These are phyloP conservation scores for Pleurostoma richardsiae DNA, from an alignment of 2,329 filamentous ascomycete species.

Conservation along the genomic window DNA sequence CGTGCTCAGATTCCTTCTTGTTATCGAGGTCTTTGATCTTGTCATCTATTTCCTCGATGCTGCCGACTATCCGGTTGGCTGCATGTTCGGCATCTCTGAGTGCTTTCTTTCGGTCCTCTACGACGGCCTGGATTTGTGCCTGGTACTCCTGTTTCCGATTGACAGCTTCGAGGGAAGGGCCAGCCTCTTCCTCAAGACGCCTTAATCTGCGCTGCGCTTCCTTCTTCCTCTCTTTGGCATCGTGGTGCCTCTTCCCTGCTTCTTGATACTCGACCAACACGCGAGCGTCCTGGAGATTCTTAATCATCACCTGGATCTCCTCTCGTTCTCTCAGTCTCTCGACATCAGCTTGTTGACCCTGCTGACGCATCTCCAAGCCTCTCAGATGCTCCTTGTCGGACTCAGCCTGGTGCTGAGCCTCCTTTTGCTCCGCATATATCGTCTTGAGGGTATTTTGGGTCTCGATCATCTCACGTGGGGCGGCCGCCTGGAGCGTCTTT, in stretches of 20 bases:
- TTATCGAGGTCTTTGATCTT: constrained; percentile 41
- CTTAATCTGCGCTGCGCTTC: constrained; percentile 51
- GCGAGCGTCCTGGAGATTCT: constrained; percentile 59
- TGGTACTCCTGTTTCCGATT: constrained; percentile 66
- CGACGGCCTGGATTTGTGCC: constrained; percentile 47
- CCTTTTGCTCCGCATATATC: constrained; percentile 65
- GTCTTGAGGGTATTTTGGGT: constrained; percentile 73
- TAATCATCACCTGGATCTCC: constrained; percentile 58
- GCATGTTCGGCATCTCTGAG: constrained; percentile 49
- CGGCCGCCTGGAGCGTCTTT: constrained; percentile 85
- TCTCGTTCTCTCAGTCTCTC: constrained; percentile 75
- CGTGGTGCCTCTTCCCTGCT: constrained; percentile 38
- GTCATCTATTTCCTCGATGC: constrained; percentile 30
- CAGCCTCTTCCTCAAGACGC: constrained; percentile 51
- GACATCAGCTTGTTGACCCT: constrained; percentile 73
- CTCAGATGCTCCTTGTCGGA: constrained; percentile 58
- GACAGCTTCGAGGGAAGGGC: constrained; percentile 65
- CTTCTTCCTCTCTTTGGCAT: constrained; percentile 51
- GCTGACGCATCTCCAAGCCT: constrained; percentile 68
- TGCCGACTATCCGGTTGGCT: constrained; percentile 37
- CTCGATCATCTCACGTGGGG: constrained; percentile 70
- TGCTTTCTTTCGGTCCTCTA: constrained; percentile 47
- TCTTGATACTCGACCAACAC: constrained; percentile 62
- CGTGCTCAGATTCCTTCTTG: constrained; percentile 47
- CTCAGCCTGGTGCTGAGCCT: constrained; percentile 51